Conservation (phyloP, 2,329 filamentous ascomycete genomes). For the Cladorrhinum sp. region DNA sequence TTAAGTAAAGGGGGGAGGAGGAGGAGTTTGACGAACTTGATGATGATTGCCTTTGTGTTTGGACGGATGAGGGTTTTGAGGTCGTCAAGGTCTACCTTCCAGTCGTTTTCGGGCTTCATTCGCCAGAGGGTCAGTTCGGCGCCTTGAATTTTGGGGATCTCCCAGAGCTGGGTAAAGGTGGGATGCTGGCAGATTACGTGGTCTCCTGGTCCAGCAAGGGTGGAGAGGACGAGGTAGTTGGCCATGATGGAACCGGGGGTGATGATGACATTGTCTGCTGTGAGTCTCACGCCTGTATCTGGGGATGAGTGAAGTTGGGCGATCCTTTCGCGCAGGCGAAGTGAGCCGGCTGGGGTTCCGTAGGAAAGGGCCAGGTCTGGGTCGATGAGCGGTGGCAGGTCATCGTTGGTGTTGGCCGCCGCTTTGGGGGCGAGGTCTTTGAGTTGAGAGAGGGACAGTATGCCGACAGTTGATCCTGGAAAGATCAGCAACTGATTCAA, state of each 20-base stretch:
- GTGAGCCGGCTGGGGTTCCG: slow-evolving; percentile 66
- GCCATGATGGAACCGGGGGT: slow-evolving; percentile 77
- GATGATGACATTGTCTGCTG: slow-evolving; percentile 64
- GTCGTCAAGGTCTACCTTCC: slow-evolving; percentile 63
- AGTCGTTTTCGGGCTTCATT: slow-evolving; percentile 61
- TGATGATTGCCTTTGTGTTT: slow-evolving; percentile 60
- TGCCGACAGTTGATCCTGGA: slow-evolving; percentile 8
- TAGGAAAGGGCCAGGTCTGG: slow-evolving; percentile 63
- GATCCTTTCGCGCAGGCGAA: slow-evolving; percentile 60
- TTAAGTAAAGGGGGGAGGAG: neutral
- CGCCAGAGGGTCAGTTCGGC: slow-evolving; percentile 75
- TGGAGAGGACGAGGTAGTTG: slow-evolving; percentile 74
- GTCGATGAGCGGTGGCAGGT: slow-evolving; percentile 40
- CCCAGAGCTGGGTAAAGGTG: slow-evolving; percentile 79
- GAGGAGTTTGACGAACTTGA: slow-evolving; percentile 35
- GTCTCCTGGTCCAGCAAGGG: slow-evolving; percentile 66
- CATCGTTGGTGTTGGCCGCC: neutral
- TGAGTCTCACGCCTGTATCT: slow-evolving; percentile 55
- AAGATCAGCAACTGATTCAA: neutral
- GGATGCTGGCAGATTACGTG: slow-evolving; percentile 84
- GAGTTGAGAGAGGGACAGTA: slow-evolving; percentile 10
- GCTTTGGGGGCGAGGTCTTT: slow-evolving; percentile 3
- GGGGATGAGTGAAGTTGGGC: slow-evolving; percentile 38
- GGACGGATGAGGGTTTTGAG: slow-evolving; percentile 60
- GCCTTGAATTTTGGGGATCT: slow-evolving; percentile 67